Evolutionary conservation across 805 yeast genomes (phyloP).

Genomic region (Saitoella complicata): DNA sequence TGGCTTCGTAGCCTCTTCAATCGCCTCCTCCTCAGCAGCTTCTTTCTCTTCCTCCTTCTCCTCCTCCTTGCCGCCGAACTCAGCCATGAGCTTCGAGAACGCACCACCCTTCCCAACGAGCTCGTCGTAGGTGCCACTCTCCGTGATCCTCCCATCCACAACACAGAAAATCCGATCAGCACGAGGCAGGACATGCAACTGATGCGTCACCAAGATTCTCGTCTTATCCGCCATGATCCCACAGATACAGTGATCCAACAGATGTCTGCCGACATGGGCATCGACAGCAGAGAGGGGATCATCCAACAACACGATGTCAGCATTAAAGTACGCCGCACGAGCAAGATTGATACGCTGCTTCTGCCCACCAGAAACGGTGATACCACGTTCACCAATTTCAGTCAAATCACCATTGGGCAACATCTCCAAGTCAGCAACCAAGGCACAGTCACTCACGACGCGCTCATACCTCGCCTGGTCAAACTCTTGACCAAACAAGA

Average conservation of each 20-base stretch:
- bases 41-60: constrained; percentile 16
- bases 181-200: constrained; percentile 47
- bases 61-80: constrained; percentile 2
- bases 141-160: constrained; percentile 40
- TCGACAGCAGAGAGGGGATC: constrained; percentile 83
- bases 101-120: constrained; percentile 25
- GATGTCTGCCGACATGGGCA: constrained; percentile 67
- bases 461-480: constrained; percentile 34
- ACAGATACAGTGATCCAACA: constrained; percentile 50
- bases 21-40: constrained; percentile 9
- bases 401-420: constrained; percentile 63
- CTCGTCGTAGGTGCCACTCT: constrained; percentile 44
- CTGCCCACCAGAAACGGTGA: constrained; percentile 80
- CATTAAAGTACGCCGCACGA: constrained; percentile 55
- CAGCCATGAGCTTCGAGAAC: constrained; percentile 29
- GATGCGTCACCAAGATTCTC: constrained; percentile 70
- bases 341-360: constrained; percentile 76
- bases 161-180: constrained; percentile 55
- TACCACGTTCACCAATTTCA: constrained; percentile 82
- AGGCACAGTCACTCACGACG: constrained; percentile 48
- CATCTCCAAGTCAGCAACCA: constrained; percentile 46
- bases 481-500: constrained; percentile 45
- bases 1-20: constrained; percentile 14
- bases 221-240: constrained; percentile 45
- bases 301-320: constrained; percentile 54